Evolutionary conservation across 1,284 basidiomycete species (phyloP).

Genomic region (Taiwanofungus camphoratus): DNA sequence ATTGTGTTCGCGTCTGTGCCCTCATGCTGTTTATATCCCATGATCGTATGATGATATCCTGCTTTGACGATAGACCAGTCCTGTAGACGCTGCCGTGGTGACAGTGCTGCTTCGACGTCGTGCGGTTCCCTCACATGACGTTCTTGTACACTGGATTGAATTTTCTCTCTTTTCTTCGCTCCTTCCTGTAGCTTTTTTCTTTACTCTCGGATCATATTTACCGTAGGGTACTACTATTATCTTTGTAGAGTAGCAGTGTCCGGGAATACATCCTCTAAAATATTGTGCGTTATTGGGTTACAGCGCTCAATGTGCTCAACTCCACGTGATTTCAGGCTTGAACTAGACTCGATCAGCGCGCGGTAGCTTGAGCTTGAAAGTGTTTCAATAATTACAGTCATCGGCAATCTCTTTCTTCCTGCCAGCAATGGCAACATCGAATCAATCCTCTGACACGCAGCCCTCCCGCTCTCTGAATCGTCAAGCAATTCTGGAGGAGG

Average conservation of each 20-base stretch:
- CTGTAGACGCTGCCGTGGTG: too few relatives aligned
- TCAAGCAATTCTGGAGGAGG: conserved; percentile 83
- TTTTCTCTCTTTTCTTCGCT: background rate
- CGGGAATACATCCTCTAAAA: background rate
- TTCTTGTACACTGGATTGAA: background rate
- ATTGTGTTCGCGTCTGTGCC: conserved; percentile 12
- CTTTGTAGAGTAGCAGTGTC: background rate
- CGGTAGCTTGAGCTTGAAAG: background rate
- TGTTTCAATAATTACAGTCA: background rate
- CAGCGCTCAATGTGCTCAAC: background rate
- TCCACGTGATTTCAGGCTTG: background rate
- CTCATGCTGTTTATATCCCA: conserved; percentile 18
- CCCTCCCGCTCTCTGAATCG: conserved; percentile 57
- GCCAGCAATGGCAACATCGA: conserved; percentile 8
- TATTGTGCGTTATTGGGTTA: background rate
- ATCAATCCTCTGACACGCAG: conserved; percentile 13
- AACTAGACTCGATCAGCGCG: background rate
- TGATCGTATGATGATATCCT: conserved; percentile 20
- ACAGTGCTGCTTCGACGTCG: background rate
- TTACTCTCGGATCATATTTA: background rate
- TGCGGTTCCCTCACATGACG: background rate
- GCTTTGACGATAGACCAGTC: conserved; percentile 7
- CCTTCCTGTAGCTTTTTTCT: background rate
- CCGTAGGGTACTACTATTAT: background rate
- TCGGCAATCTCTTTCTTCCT: background rate